Evolutionary conservation across 495 filamentous ascomycete genomes (phyloP), one percentile per base, ranked within the genome.

Genomic region (Ascobolus immersus): DNA sequence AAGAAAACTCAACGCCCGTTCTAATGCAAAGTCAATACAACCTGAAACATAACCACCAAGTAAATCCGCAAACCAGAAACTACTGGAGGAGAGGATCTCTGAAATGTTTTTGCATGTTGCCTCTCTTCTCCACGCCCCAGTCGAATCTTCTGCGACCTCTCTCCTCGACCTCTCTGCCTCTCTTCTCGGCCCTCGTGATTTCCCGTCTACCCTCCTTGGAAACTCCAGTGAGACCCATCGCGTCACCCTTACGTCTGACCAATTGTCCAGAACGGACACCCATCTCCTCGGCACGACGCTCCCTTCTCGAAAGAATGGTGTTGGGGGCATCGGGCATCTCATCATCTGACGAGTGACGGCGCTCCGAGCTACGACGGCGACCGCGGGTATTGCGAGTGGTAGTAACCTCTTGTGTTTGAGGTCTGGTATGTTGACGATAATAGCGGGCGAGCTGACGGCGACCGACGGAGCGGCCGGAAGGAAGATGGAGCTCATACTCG

Each of bases 401-500:
- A n/a, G n/a, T n/a, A n/a, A n/a, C n/a, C n/a, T n/a, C n/a, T n/a
- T n/a, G n/a, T n/a, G n/a, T n/a, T n/a, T n/a, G n/a, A n/a, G n/a
- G 28, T 2, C n/a, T 14, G 21, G 94, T 58, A 54, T 94, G 93
- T 56, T 96, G 86, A 32, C 79, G 74, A 54, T 69, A 96, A 54
- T 91, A 93, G 33, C 61, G 65, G 39, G 73, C 69, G 11, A 90
- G 57, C 5, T 77, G 81, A 34, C 86, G 69, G 50, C 94, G 89
- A 26, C 86, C 86, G 22, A 80, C 81, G n/a, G 73, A 73, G 36
- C 72, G 67, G 21, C 86, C 86, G 12, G 73, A 76, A 2, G 84
- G 84, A n/a, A 96, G 67, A 48, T 94, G 78, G 12, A 96, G 63
- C 52, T 94, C 89, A 45, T 75, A 79, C 17, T 94, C 86, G 37